Percentiles rank a stretch among this genome's conserved stretches.
phyloP scores from a whole-genome alignment of 495 filamentous ascomycete genomes.

The Penicillium mononematosum region DNA sequence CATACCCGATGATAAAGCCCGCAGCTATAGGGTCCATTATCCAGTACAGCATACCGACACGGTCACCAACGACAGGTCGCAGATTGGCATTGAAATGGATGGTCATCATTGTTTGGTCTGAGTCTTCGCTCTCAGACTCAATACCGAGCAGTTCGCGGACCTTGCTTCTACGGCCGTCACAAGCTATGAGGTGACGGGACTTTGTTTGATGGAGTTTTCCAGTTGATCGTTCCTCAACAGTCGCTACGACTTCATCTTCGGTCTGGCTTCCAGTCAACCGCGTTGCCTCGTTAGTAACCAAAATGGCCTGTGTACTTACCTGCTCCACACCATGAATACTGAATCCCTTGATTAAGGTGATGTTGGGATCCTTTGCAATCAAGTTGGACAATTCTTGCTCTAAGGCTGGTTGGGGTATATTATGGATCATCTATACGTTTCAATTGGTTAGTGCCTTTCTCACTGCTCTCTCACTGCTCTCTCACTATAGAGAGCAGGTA shows the following conservation, averaged over 20 bases:
- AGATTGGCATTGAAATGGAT: constrained; percentile 46
- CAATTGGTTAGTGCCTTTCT: neutral
- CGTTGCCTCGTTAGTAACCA: neutral
- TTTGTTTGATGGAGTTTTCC: constrained; percentile 19
- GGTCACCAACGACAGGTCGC: constrained; percentile 30
- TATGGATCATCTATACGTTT: constrained; percentile 34
- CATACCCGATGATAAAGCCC: constrained; percentile 44
- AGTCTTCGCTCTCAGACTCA: constrained; percentile 38
- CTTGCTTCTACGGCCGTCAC: constrained; percentile 39
- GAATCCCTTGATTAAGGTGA: constrained; percentile 13
- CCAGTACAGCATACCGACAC: constrained; percentile 47
- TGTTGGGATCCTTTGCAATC: constrained; percentile 12
- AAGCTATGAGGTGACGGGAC: constrained; percentile 34
- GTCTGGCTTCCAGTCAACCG: constrained; percentile 9
- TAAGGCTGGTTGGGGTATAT: constrained; percentile 32
- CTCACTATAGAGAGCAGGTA: neutral
- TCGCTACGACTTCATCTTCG: constrained; percentile 20
- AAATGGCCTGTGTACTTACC: constrained; percentile 5
- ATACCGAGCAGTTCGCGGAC: constrained; percentile 35
- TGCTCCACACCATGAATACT: constrained; percentile 21
- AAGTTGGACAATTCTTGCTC: constrained; percentile 21
- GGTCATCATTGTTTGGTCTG: constrained; percentile 48
- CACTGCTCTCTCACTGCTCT: fast-evolving
- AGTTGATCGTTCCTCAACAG: constrained; percentile 20
- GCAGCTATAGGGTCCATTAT: constrained; percentile 41